Conservation (phyloP, 2,329 filamentous ascomycete genomes). For the Diaporthe longicolla region DNA sequence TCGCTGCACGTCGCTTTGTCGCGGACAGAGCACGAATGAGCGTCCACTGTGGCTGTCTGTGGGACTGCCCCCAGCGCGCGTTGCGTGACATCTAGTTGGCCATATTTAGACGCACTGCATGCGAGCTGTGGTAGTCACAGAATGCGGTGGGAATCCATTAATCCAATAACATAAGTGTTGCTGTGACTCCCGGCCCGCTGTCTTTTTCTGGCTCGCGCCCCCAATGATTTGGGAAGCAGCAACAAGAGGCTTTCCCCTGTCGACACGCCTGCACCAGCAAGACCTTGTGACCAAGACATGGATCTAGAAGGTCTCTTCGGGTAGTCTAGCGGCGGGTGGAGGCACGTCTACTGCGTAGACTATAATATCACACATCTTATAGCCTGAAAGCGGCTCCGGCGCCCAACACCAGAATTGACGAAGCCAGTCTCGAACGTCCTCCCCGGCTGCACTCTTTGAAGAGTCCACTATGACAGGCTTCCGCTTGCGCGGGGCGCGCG, state of each 20-base stretch:
- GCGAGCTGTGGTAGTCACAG: constrained; percentile 24
- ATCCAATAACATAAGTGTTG: neutral
- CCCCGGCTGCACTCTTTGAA: constrained; percentile 5
- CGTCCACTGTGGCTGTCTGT: constrained; percentile 1
- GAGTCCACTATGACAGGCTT: neutral
- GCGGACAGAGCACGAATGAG: constrained; percentile 36
- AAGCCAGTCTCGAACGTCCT: constrained; percentile 23
- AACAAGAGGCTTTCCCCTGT: no score
- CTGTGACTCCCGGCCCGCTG: constrained; percentile 14
- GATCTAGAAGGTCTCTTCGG: constrained; percentile 22
- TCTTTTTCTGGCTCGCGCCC: constrained; percentile 18
- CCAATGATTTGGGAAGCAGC: constrained; percentile 1
- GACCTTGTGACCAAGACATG: constrained; percentile 14
- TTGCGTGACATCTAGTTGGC: constrained; percentile 32
- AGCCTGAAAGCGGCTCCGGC: constrained; percentile 29
- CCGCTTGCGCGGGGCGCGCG: constrained; percentile 10
- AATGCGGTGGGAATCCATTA: constrained; percentile 3
- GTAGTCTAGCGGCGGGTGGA: constrained; percentile 32
- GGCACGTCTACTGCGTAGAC: constrained; percentile 2
- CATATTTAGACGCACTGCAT: constrained; percentile 37
- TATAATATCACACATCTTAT: constrained; percentile 33
- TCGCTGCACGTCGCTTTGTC: constrained; percentile 33
- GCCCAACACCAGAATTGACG: neutral
- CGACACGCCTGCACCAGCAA: constrained; percentile 11
- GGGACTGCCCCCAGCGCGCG: constrained; percentile 16